Evolutionary conservation across 139 green algal species (phyloP), one percentile per base, ranked within the genome.

Genomic region (Nannochloris sp.): DNA sequence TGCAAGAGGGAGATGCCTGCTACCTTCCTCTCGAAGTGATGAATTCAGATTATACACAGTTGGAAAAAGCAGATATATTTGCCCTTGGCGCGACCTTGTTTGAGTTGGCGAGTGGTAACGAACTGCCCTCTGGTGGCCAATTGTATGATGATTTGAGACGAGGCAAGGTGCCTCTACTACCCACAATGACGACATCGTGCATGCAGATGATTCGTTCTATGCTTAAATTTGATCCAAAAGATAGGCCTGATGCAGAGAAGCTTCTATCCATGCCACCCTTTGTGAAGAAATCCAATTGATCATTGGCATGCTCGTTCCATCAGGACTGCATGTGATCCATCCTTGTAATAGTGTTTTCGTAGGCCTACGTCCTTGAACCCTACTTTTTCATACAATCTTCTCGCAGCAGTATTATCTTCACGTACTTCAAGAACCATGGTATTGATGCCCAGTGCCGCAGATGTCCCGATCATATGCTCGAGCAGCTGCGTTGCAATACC

Each of bases 1-100:
- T 77, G 16, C 36, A 74, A 14, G 87, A 95, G 61, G 89, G 89
- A 3, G 89, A 96, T 73, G 66, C 62, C 43, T 84, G 89, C 56
- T 97, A 97, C 78, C 59, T 95, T 23, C 69, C 91, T 0, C 59
- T 65, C 4, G 91, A 97, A 82, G 59, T 95, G 31, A 67, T 97
- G 28, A 85, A 86, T 29, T 73, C 68, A 33, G 51, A 89, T 58
- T 69, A 66, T 28, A 45, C 56, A 16, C 31, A 71, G 2, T 78
- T 96, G 8, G 81, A 90, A 64, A 88, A 88, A 62, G 79, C 87
- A 11, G 91, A 97, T 77, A 89, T 97, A 63, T 97, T 95, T 70
- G 78, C 84, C 29, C 74, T 97, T 46, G 91, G 91, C 0, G 78
- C 80, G 23, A 89, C 81, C 0, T 48, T 89, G 43, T 95, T 94